These are phyloP conservation scores for Athelia sp. DNA, from an alignment of 1,284 basidiomycete species.

Conservation along the genomic window DNA sequence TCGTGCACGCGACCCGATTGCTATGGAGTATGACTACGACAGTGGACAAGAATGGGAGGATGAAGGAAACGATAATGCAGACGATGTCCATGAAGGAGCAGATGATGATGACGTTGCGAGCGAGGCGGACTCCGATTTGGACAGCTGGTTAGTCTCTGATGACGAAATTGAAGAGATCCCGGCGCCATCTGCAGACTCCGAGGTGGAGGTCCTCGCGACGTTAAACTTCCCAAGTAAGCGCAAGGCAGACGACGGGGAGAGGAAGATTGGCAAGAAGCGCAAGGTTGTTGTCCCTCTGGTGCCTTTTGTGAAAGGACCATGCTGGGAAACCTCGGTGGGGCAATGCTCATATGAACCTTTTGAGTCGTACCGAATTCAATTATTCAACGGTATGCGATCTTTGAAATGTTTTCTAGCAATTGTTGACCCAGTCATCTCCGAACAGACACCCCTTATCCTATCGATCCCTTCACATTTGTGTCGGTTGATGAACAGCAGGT, in stretches of 20 bases:
- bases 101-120: slow-evolving; percentile 61
- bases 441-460: slow-evolving; percentile 64
- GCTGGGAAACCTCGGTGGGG: slow-evolving; percentile 64
- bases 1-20: slow-evolving; percentile 60
- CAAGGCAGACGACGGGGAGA: slow-evolving; percentile 43
- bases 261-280: slow-evolving; percentile 55
- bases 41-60: slow-evolving; percentile 86
- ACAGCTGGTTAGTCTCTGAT: slow-evolving; percentile 76
- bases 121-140: slow-evolving; percentile 66
- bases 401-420: too few species aligned
- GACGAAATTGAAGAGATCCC: slow-evolving; percentile 47
- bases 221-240: slow-evolving; percentile 36
- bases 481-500: slow-evolving; percentile 38
- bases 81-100: slow-evolving; percentile 64
- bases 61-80: slow-evolving; percentile 65
- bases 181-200: neutral
- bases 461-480: slow-evolving; percentile 76
- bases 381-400: slow-evolving; percentile 66
- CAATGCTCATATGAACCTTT: slow-evolving; percentile 61
- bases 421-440: neutral
- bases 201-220: slow-evolving; percentile 18
- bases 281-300: slow-evolving; percentile 72
- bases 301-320: slow-evolving; percentile 73
- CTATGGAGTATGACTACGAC: slow-evolving; percentile 79
- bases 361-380: slow-evolving; percentile 61